Percentiles rank a stretch among this genome's conserved stretches.
Evolutionary conservation across 2,329 filamentous ascomycete species (phyloP).

Genomic region (Geoglossum cookeanum): DNA sequence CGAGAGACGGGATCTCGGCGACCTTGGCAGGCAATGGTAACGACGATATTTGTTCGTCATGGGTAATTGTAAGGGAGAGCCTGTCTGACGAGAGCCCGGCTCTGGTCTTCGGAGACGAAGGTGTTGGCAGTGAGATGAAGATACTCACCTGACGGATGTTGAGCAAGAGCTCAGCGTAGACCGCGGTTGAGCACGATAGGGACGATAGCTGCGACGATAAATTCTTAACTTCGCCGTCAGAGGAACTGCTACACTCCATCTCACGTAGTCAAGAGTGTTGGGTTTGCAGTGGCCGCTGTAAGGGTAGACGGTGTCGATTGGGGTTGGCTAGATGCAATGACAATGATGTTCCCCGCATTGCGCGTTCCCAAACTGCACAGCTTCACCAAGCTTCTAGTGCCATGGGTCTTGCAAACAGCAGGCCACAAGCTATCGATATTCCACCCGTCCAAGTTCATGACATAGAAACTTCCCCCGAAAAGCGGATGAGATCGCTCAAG

Average conservation of each 20-base stretch:
- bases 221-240: neutral
- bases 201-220: neutral
- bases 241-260: neutral
- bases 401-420: conserved; percentile 3
- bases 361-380: neutral
- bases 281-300: neutral
- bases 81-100: conserved; percentile 28
- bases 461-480: conserved; percentile 63
- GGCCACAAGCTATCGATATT: conserved; percentile 22
- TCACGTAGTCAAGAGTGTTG: neutral
- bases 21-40: conserved; percentile 26
- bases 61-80: conserved; percentile 27
- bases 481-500: conserved; percentile 64
- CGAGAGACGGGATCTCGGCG: conserved; percentile 9
- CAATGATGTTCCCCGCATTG: neutral
- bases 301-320: neutral
- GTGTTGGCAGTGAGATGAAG: conserved; percentile 30
- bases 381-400: neutral
- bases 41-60: conserved; percentile 20
- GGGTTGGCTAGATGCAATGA: neutral
- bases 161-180: conserved; percentile 46
- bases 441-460: conserved; percentile 54
- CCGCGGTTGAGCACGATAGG: conserved; percentile 6
- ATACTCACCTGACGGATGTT: conserved; percentile 47
- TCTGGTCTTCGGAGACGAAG: conserved; percentile 20